Evolutionary conservation across 2,329 filamentous ascomycete species (phyloP).

Genomic region (Didymellaceae sp.): DNA sequence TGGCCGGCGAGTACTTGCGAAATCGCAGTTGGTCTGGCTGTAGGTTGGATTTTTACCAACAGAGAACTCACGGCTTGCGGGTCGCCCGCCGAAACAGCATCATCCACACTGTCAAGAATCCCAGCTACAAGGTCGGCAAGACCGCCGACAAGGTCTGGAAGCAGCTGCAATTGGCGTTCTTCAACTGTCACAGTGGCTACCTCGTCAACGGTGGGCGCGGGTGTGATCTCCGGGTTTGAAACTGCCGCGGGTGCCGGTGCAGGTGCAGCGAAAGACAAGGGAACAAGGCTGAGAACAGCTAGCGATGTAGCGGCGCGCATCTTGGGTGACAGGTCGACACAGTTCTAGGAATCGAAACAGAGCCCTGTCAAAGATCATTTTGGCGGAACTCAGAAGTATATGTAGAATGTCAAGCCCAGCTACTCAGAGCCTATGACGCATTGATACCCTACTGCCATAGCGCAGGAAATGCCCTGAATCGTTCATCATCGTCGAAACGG

Average conservation of each 20-base stretch:
- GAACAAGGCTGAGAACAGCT: constrained; percentile 20
- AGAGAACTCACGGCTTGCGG: constrained; percentile 19
- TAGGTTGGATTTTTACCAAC: constrained; percentile 23
- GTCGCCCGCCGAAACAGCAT: constrained; percentile 23
- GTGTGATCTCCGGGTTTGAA: constrained; percentile 3
- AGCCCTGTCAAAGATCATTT: background rate
- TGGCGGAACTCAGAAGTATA: background rate
- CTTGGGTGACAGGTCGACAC: background rate
- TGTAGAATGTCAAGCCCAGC: background rate
- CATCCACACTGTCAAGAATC: constrained; percentile 21
- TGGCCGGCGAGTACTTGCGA: constrained; percentile 16
- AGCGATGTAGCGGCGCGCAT: constrained; percentile 21
- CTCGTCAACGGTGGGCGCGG: constrained; percentile 12
- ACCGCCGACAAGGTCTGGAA: constrained; percentile 16
- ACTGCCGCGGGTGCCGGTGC: constrained; percentile 12
- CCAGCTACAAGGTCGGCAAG: constrained; percentile 12
- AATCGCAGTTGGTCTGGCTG: constrained; percentile 25
- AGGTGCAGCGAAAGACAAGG: constrained; percentile 17
- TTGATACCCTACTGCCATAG: background rate
- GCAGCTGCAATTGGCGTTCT: constrained; percentile 18
- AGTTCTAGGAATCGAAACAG: background rate
- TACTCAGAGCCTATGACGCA: constrained; percentile 1
- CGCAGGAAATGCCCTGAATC: background rate
- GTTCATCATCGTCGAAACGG: background rate
- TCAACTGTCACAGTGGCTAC: constrained; percentile 7